Conservation (phyloP, 169 alveolate genomes). For the Babesia bovis region DNA sequence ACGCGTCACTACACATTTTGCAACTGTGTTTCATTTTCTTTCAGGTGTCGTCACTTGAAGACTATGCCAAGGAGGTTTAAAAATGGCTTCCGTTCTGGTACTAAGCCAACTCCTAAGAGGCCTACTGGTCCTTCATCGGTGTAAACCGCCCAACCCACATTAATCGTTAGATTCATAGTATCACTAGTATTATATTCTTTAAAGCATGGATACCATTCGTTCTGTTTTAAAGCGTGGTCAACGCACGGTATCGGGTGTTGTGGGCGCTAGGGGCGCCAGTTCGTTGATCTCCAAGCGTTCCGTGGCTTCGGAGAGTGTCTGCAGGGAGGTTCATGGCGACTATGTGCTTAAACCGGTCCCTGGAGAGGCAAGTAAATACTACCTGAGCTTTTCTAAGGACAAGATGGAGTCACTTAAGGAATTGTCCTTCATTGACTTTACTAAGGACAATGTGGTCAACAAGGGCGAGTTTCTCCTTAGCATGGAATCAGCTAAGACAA, state of each 20-base stretch:
- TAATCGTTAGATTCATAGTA: conserved; percentile 20
- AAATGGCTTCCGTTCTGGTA: conserved; percentile 95
- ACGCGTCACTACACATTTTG: neutral
- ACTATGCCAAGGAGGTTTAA: conserved; percentile 92
- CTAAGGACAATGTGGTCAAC: conserved; percentile 24
- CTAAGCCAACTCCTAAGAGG: conserved; percentile 81
- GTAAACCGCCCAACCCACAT: conserved; percentile 6
- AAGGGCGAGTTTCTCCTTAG: conserved; percentile 45
- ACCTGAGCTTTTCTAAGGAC: conserved; percentile 37
- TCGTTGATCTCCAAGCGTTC: neutral
- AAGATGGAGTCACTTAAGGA: conserved; percentile 42
- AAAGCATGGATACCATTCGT: neutral
- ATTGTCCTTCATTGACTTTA: conserved; percentile 43
- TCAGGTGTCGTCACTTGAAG: conserved; percentile 92
- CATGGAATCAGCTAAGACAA: conserved; percentile 54
- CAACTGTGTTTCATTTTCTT: neutral
- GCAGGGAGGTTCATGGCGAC: neutral
- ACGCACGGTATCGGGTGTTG: conserved; percentile 1
- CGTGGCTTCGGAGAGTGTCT: neutral
- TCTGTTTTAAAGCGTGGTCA: neutral
- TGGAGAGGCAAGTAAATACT: conserved; percentile 18
- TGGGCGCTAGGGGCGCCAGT: neutral
- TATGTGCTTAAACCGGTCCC: conserved; percentile 35
- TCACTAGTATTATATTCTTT: neutral
- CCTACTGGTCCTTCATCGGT: conserved; percentile 41